phyloP scores from a whole-genome alignment of 805 yeast genomes.

The Zygoascus tannicola region DNA sequence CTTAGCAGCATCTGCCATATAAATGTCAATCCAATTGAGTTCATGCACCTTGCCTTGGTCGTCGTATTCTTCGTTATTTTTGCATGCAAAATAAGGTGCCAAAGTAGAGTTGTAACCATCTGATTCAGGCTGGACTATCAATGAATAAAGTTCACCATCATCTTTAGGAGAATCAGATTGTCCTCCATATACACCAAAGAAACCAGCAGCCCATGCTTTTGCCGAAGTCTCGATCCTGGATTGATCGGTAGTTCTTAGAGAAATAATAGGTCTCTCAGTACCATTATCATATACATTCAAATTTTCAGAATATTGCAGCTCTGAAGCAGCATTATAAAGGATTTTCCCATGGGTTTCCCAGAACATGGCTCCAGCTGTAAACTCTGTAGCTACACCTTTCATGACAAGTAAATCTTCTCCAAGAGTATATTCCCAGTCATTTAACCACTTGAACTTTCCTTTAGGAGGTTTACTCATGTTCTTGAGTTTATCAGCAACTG shows the following conservation, averaged over 20 bases:
- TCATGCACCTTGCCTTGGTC: constrained; percentile 22
- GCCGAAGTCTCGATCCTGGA: constrained; percentile 33
- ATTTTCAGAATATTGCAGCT: constrained; percentile 21
- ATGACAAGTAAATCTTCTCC: constrained; percentile 29
- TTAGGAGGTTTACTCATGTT: constrained; percentile 21
- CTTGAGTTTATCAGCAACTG: constrained; percentile 28
- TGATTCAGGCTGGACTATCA: constrained; percentile 28
- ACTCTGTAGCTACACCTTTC: constrained; percentile 32
- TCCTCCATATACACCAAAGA: constrained; percentile 31
- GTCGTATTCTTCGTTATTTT: constrained; percentile 21
- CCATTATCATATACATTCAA: constrained; percentile 28
- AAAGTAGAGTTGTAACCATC: constrained; percentile 29
- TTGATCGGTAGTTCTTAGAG: constrained; percentile 33
- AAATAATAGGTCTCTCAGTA: constrained; percentile 25
- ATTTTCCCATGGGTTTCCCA: constrained; percentile 35
- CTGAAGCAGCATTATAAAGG: constrained; percentile 25
- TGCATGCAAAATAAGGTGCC: constrained; percentile 32
- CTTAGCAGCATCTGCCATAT: constrained; percentile 44
- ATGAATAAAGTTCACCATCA: constrained; percentile 25
- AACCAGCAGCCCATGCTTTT: constrained; percentile 37
- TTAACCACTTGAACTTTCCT: constrained; percentile 25
- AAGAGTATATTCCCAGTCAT: constrained; percentile 27
- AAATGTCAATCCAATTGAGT: constrained; percentile 32
- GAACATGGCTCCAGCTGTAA: constrained; percentile 30
- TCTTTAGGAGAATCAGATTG: constrained; percentile 23